Base-by-base conservation (phyloP, 768 basidiomycete genomes). In the Sarcodon aspratus region DNA sequence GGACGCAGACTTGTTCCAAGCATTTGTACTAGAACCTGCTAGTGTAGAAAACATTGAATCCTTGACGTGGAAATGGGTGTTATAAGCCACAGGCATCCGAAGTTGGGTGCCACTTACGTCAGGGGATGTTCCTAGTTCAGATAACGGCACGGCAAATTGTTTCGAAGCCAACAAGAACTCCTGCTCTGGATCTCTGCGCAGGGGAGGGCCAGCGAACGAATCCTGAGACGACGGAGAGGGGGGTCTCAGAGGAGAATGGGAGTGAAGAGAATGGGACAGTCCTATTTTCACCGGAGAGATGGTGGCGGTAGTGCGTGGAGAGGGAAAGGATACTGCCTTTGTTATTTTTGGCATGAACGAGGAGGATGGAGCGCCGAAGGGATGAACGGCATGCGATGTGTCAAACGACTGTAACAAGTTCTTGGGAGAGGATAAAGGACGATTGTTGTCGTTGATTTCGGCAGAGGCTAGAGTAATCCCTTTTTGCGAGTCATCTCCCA, bases 161-260 rank as follows among this genome's bases (percentile, higher is more conserved):
- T 72, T 74, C 3, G 72, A 62, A 12, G 62, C 60, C 11, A 73
- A 69, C 5, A 81, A 53, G 52, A 70, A 75, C 27, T 59, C 62
- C 47, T 70, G 66, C 31, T 71, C 70, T 8, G 69, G 70, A 50
- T 80, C 72, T 35, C 70, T 68, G 3, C 31, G 34, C 1, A 73
- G 68, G n/a, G 70, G 52, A 34, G 69, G 67, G 33, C 70, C 75
- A 36, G 71, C 79, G 51, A 85, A 82, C 2, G 83, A 85, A 59
- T 84, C 82, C 59, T 76, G 72, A 3, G 80, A 80, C 8, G 61
- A 59, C 35, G 56, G 57, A 6, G 69, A 68, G 17, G 63, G 63
- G n/a, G 69, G 69, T 21, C 69, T 61, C 43, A 44, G 58, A 52
- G 54, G 47, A 54, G 48, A 11, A 53, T 12, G 15, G 53, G 61